Evolutionary conservation across 2,329 filamentous ascomycete genomes (phyloP), one percentile per base, ranked within the genome.

Genomic region (Elsinoe perseae): DNA sequence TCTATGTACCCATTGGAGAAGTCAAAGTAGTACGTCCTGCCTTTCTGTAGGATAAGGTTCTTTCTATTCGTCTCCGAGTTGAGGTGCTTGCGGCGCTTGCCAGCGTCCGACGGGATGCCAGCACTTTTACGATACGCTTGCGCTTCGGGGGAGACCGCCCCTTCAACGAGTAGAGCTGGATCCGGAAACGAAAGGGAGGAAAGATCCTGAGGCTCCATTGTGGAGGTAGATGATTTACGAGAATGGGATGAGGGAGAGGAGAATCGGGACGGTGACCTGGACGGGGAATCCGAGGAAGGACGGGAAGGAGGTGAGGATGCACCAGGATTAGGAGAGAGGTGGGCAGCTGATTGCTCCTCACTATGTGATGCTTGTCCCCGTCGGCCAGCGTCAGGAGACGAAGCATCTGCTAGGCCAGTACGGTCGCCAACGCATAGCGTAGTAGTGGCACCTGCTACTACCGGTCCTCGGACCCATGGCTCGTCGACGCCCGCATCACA

Each of bases 401-500:
- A 18, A 2, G 44, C 16, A 5, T 8, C 28, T 18, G 25, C 16
- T 20, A 9, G 18, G 16, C 32, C 48, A 10, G 18, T 20, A 2
- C 52, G 52, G 16, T 54, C 52, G 25, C 53, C 53, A 3, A 56
- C 53, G 36, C 53, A 56, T 8, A 56, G 28, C 2, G 53, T 56
- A 3, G 53, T 56, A 25, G 38, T 56, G 8, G 53, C 53, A n/a
- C 53, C 53, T 30, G 53, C 53, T 21, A 56, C 53, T 14, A 48
- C 85, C 0, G 89, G 85, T 0, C 92, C 92, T 65, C 93, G 96
- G 2, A 97, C 72, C 67, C 89, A 90, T 0, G 92, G 93, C 64
- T 80, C 77, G 66, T 97, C 91, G 1, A 87, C 87, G 63, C 95
- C 92, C 0, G 87, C 84, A 68, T 98, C 91, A 16, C 91, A 92